Evolutionary conservation across 768 basidiomycete species (phyloP).

Genomic region (Suillus brevipes): DNA sequence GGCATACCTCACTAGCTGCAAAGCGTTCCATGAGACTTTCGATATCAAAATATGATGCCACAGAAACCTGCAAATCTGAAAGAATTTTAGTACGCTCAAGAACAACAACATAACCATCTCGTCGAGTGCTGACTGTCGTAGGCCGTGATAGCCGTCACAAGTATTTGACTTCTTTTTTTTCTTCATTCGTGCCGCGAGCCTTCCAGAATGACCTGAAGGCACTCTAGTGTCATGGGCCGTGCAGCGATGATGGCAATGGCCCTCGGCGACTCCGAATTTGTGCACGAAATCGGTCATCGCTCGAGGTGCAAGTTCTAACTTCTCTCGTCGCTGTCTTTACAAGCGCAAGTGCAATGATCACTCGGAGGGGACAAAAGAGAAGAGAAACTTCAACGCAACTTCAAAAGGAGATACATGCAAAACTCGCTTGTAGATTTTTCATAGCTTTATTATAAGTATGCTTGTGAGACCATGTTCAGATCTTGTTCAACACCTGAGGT

Average conservation of each 20-base stretch:
- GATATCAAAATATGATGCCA: background rate
- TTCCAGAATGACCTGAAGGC: background rate
- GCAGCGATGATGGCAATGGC: background rate
- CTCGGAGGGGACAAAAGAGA: slow-evolving; percentile 26
- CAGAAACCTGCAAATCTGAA: background rate
- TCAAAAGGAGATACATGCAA: slow-evolving; percentile 18
- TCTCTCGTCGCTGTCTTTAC: slow-evolving; percentile 61
- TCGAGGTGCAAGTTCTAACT: slow-evolving; percentile 53
- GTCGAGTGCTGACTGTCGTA: background rate
- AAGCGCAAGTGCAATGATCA: slow-evolving; percentile 28
- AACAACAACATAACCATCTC: background rate
- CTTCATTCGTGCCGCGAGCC: slow-evolving; percentile 20
- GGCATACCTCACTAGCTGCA: background rate
- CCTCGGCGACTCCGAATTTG: slow-evolving; percentile 49
- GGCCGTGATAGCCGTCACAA: background rate
- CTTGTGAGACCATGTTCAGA: background rate
- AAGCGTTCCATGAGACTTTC: too few species aligned
- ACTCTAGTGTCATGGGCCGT: background rate
- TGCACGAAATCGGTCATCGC: slow-evolving; percentile 75
- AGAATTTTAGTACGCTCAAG: background rate
- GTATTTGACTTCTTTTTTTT: background rate
- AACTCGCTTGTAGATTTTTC: background rate
- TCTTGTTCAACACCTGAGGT: background rate
- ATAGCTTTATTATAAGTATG: background rate
- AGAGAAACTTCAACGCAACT: slow-evolving; percentile 21